A percentile compares a stretch with the other conserved stretches of the same genome.
Evolutionary conservation across 371 early-diverging fungal species (phyloP).

Genomic region (Saksenaea vasiformis): DNA sequence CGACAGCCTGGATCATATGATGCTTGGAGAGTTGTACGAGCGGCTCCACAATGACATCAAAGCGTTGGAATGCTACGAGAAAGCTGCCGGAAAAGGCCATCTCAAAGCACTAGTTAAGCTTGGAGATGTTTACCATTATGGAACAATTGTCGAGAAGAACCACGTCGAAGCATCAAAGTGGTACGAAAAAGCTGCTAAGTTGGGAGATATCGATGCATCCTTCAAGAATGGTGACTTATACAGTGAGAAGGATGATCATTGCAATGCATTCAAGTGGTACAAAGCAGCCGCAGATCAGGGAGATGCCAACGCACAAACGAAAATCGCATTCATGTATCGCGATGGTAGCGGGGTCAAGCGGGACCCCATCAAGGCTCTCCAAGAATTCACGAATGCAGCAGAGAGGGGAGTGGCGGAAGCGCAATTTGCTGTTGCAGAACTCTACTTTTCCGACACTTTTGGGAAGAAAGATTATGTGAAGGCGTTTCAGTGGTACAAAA

Average conservation of each 20-base stretch:
- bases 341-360: too few species aligned
- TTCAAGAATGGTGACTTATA: constrained; percentile 3
- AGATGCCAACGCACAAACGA: constrained; percentile 30
- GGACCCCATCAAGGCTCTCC: too few species aligned
- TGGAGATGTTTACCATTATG: constrained; percentile 39
- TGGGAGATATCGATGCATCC: constrained; percentile 21
- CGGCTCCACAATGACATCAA: too few species aligned
- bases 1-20: too few species aligned
- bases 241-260: constrained; percentile 2
- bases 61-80: too few species aligned
- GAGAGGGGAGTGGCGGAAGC: constrained; percentile 45
- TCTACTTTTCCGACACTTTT: too few species aligned
- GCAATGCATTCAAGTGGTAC: constrained; percentile 32
- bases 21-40: too few species aligned
- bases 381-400: too few species aligned
- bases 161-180: constrained; percentile 25
- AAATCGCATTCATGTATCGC: constrained; percentile 7
- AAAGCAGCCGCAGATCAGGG: constrained; percentile 29
- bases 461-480: too few species aligned
- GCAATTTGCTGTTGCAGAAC: constrained; percentile 38
- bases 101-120: too few species aligned
- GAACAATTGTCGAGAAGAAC: constrained; percentile 25
- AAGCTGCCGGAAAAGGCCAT: too few species aligned
- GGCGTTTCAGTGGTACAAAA: too few species aligned
- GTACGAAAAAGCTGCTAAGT: constrained; percentile 36